phyloP scores from a whole-genome alignment of 228 moss, liverwort and hornwort species.

The Sphagnum magellanicum region DNA sequence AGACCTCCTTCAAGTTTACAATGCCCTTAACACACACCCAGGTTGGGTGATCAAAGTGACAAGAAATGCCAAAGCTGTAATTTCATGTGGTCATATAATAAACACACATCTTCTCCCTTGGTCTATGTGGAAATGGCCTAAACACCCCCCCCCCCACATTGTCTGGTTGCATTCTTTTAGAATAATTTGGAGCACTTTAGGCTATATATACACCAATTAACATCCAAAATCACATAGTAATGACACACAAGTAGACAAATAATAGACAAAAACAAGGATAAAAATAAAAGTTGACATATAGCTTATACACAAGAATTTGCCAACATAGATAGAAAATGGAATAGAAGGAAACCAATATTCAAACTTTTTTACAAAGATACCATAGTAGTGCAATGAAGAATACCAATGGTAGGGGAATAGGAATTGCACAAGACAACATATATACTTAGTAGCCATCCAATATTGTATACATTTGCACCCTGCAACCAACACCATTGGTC shows the following conservation, averaged over 20 bases:
- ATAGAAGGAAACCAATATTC: conserved; percentile 19
- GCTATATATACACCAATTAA: background rate
- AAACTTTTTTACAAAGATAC: conserved; percentile 55
- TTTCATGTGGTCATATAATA: conserved; percentile 90
- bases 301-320: conserved; percentile 7
- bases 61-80: conserved; percentile 83
- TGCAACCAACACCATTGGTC: conserved; percentile 57
- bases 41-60: conserved; percentile 87
- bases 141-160: conserved; percentile 37
- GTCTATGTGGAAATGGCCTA: conserved; percentile 80
- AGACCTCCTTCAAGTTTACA: conserved; percentile 93
- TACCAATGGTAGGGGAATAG: conserved; percentile 60
- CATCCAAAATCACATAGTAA: background rate
- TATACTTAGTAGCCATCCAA: conserved; percentile 61
- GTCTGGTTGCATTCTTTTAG: conserved; percentile 47
- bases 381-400: conserved; percentile 52
- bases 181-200: background rate
- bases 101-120: conserved; percentile 88
- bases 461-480: conserved; percentile 60
- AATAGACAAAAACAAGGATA: background rate
- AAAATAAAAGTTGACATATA: background rate
- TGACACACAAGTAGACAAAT: background rate
- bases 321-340: background rate
- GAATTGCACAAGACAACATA: conserved; percentile 47
- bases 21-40: conserved; percentile 94